These are phyloP conservation scores for Candida sp. DNA, from an alignment of 1,139 yeast genomes.

Conservation along the genomic window DNA sequence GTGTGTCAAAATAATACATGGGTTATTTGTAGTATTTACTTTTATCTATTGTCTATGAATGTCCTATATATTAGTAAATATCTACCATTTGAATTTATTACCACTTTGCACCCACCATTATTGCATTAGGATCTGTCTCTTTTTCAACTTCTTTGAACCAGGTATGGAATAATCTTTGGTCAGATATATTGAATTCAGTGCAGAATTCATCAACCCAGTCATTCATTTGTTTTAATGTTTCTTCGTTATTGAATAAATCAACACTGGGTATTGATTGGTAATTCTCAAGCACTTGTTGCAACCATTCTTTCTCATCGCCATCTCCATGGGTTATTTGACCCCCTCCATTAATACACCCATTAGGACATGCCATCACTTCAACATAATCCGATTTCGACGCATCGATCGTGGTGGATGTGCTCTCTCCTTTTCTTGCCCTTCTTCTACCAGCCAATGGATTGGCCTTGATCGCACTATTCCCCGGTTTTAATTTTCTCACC, in stretches of 20 bases:
- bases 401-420: slow-evolving; percentile 39
- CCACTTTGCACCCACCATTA: slow-evolving; percentile 46
- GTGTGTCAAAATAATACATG: neutral
- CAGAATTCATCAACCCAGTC: slow-evolving; percentile 36
- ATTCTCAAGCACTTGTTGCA: slow-evolving; percentile 23
- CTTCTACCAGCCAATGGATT: slow-evolving; percentile 44
- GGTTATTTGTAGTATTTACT: no score
- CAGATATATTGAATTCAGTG: slow-evolving; percentile 21
- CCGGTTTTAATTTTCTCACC: slow-evolving; percentile 73
- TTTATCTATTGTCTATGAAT: no score
- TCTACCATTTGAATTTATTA: no score
- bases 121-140: slow-evolving; percentile 46
- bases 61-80: no score
- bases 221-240: slow-evolving; percentile 13
- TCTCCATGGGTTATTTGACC: slow-evolving; percentile 67
- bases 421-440: slow-evolving; percentile 25
- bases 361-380: slow-evolving; percentile 98
- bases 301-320: slow-evolving; percentile 41
- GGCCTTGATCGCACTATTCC: slow-evolving; percentile 12
- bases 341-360: slow-evolving; percentile 97
- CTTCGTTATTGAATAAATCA: slow-evolving; percentile 13
- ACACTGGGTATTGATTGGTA: slow-evolving; percentile 24
- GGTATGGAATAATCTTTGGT: slow-evolving; percentile 40
- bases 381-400: slow-evolving; percentile 75
- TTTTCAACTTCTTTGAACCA: slow-evolving; percentile 50